A percentile compares a stretch with the other conserved stretches of the same genome.
Conservation (phyloP, 1,284 basidiomycete species). For the Austropuccinia psidii region DNA sequence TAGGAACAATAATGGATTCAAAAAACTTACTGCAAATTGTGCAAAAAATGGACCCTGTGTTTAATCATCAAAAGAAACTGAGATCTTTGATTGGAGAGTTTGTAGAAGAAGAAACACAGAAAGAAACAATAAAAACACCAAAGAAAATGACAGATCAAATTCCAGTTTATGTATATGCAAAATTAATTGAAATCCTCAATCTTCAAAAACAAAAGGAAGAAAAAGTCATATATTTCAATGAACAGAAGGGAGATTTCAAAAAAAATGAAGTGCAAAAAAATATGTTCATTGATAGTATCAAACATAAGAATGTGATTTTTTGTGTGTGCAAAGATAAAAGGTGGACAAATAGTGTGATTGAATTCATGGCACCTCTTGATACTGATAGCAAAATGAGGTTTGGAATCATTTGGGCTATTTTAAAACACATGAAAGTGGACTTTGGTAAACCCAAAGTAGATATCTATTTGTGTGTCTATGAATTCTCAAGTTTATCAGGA, state of each 20-base stretch:
- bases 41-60: neutral
- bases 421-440: too few relatives aligned
- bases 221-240: neutral
- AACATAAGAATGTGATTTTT: too few relatives aligned
- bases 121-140: too few relatives aligned
- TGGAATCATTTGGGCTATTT: too few relatives aligned
- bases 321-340: too few relatives aligned
- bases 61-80: conserved; percentile 21
- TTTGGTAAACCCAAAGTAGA: conserved; percentile 3
- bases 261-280: neutral
- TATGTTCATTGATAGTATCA: too few relatives aligned
- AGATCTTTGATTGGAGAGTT: conserved; percentile 15
- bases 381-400: too few relatives aligned
- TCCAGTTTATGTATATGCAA: neutral
- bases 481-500: neutral
- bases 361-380: too few relatives aligned
- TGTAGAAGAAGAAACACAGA: conserved; percentile 21
- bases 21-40: neutral
- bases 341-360: too few relatives aligned
- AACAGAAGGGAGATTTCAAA: neutral
- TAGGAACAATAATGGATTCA: conserved; percentile 9
- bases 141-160: too few relatives aligned
- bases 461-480: conserved; percentile 11
- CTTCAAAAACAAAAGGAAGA: neutral
- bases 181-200: neutral